Evolutionary conservation across 331 rosid species (phyloP).

Genomic region (Telfairia occidentalis): DNA sequence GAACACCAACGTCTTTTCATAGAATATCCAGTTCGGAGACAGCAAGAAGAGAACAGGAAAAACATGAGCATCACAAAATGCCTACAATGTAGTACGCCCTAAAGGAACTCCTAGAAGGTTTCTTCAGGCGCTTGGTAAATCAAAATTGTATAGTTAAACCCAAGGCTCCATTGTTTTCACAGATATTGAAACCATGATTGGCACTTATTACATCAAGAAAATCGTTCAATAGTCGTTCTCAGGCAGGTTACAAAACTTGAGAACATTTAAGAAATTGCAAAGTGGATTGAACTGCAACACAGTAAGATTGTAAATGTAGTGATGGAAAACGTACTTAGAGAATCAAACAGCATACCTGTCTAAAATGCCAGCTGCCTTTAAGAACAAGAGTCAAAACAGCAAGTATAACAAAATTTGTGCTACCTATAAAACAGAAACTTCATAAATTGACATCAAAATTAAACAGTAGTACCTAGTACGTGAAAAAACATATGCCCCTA

Average conservation of each 20-base stretch:
- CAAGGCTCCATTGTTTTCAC: background rate
- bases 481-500: background rate
- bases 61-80: background rate
- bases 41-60: background rate
- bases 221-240: background rate
- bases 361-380: constrained; percentile 67
- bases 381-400: constrained; percentile 60
- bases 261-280: background rate
- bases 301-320: background rate
- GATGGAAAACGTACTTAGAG: background rate
- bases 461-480: background rate
- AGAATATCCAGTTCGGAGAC: background rate
- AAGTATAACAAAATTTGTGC: constrained; percentile 75
- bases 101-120: background rate
- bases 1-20: background rate
- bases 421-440: constrained; percentile 32
- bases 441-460: background rate
- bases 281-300: background rate
- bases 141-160: background rate
- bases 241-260: background rate
- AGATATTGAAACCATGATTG: background rate
- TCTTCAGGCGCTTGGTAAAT: background rate
- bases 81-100: background rate
- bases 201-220: background rate
- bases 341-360: constrained; percentile 48